Conservation (phyloP, 78 protist species). For the Dictyostelium citrinum region DNA sequence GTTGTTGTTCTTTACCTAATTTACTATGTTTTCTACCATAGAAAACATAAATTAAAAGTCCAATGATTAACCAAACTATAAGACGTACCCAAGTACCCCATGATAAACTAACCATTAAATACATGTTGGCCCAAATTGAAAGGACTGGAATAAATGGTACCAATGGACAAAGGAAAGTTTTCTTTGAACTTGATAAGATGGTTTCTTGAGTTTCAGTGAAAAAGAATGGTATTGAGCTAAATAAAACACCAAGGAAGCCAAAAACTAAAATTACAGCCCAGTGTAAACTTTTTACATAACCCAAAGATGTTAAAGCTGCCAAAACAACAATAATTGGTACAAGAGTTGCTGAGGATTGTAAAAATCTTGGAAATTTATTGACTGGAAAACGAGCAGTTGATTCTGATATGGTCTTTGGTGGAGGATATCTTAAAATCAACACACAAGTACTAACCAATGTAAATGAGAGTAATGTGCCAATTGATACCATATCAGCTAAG, state of each 20-base stretch:
- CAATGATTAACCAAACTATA: constrained; percentile 74
- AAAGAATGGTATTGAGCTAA: constrained; percentile 22
- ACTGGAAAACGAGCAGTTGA: background rate
- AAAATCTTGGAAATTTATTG: background rate
- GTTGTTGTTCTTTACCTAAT: background rate
- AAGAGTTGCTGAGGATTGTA: constrained; percentile 2
- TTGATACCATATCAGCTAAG: constrained; percentile 77
- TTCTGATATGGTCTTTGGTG: background rate
- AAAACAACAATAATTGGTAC: constrained; percentile 4
- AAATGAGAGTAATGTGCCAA: constrained; percentile 84
- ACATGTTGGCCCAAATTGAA: constrained; percentile 50
- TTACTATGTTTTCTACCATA: constrained; percentile 49
- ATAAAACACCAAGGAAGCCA: constrained; percentile 15
- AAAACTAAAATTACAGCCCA: constrained; percentile 24
- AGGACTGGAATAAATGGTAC: constrained; percentile 68
- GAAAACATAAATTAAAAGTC: constrained; percentile 49
- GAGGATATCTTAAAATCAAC: constrained; percentile 31
- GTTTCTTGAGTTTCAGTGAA: constrained; percentile 11
- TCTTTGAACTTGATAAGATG: background rate
- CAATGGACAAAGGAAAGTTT: constrained; percentile 28
- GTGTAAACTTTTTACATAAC: background rate
- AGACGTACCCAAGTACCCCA: constrained; percentile 79
- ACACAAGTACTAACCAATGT: constrained; percentile 67
- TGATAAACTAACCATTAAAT: constrained; percentile 63
- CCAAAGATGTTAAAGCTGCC: constrained; percentile 2